Base-by-base conservation (phyloP, 495 filamentous ascomycete species). In the Stereocaulon alpinum region DNA sequence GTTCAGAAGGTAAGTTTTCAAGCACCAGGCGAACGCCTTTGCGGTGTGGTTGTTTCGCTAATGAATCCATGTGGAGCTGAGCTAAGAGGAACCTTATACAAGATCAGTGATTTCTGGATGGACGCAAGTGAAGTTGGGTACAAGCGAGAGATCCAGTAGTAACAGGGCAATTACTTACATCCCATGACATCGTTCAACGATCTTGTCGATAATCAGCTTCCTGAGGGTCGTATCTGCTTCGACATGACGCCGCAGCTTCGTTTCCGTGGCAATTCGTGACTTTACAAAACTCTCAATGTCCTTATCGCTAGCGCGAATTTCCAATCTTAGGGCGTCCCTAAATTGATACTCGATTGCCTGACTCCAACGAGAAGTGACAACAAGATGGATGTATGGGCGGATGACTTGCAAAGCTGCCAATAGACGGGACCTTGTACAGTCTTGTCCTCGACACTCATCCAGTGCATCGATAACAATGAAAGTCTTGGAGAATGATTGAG, bases 401-500 rank as follows among this genome's bases (percentile, higher is more conserved):
- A 45, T 44, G 6, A 14, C 27, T 7, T 11, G 29, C 41, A 56
- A 20, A 17, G 29, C 27, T 15, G 14, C 3, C 27, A 56, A 7
- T 0, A 45, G 34, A 7, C 1, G 17, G 10, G 22, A 5, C 32
- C 41, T 30, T 6, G 20, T 30, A 17, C 43, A 15, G 41, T 45
- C 55, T 7, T 37, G 11, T 56, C 43, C 59, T 51, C 48, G 59
- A 30, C 69, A 79, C 61, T 80, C 78, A 55, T 80, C 76, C 29
- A 80, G 64, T 10, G 73, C 78, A 49, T 70, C 68, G 17, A 69
- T 30, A n/a, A 70, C 30, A 17, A 70, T 58, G 18, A 69, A 70
- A 9, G 54, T 44, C 12, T 45, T 22, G 29, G 41, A 27, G 15
- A 56, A 56, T 15, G 20, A 45, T 0, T 20, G 41, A 9, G 14